Conservation (phyloP, 106 monocot genomes). For the Dendrobium huoshanense region DNA sequence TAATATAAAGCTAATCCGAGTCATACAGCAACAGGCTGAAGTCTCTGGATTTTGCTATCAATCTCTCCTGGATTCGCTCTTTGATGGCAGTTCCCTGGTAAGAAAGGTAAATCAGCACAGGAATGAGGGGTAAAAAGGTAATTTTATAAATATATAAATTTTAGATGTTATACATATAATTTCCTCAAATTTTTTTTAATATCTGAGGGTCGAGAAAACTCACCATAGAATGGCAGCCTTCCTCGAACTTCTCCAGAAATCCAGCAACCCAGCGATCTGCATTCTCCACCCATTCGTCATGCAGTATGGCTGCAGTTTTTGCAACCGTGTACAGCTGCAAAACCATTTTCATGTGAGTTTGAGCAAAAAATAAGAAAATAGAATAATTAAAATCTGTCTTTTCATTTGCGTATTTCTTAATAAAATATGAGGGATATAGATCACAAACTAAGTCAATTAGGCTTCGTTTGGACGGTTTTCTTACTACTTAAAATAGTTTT, state of each 20-base stretch:
- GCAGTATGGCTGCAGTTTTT: constrained; percentile 50
- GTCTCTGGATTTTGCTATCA: constrained; percentile 26
- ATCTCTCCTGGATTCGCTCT: constrained; percentile 44
- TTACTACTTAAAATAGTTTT: too few relatives aligned
- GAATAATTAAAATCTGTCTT: not conserved
- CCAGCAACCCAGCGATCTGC: constrained; percentile 98
- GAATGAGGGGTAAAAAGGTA: too few relatives aligned
- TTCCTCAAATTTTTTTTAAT: too few relatives aligned
- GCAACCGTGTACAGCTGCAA: constrained; percentile 57
- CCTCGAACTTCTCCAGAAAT: constrained; percentile 91
- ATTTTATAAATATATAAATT: too few relatives aligned
- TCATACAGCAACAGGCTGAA: constrained; percentile 54
- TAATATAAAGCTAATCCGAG: constrained; percentile 6
- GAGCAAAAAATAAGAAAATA: not conserved
- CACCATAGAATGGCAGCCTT: constrained; percentile 86
- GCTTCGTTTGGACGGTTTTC: too few relatives aligned
- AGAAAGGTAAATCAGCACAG: not conserved
- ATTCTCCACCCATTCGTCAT: constrained; percentile 95
- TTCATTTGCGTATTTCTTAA: not conserved
- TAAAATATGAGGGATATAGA: not conserved
- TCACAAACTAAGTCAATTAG: too few relatives aligned
- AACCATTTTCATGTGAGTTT: not conserved
- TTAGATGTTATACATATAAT: too few relatives aligned
- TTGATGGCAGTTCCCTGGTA: constrained; percentile 50
- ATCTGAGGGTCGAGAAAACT: constrained; percentile 3